Evolutionary conservation across 257 asterid species (phyloP).

Genomic region (Solanum chmielewskii): DNA sequence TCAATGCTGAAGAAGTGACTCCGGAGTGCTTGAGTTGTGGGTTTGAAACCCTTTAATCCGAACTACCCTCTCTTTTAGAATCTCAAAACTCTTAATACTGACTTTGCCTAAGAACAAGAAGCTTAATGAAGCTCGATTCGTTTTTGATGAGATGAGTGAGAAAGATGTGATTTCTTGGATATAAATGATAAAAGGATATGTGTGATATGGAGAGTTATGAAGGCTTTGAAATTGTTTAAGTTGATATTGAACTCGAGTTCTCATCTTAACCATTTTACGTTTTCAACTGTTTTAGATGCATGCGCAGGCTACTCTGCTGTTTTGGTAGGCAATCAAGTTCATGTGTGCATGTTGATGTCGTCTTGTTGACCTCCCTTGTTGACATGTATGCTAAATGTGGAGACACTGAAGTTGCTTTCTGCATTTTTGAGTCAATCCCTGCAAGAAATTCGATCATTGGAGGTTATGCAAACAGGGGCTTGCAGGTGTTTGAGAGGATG

Average conservation of each 20-base stretch:
- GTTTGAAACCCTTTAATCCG: no score
- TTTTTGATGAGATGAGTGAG: background rate
- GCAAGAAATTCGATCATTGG: conserved; percentile 30
- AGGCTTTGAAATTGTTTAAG: conserved; percentile 25
- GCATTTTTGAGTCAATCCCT: background rate
- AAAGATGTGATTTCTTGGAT: conserved; percentile 23
- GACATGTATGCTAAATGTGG: conserved; percentile 80
- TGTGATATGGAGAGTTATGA: conserved; percentile 27
- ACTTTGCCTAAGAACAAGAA: background rate
- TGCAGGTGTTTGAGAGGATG: conserved; percentile 17
- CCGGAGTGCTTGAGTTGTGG: no score
- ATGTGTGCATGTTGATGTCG: conserved; percentile 17
- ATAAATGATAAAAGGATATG: conserved; percentile 21
- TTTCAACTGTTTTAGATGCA: conserved; percentile 7
- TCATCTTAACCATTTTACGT: conserved; percentile 22
- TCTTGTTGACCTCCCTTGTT: conserved; percentile 51
- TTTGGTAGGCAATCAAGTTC: background rate
- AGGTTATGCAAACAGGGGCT: conserved; percentile 42
- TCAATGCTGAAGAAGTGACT: no score
- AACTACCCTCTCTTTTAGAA: no score
- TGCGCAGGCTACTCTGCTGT: background rate
- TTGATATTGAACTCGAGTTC: conserved; percentile 19
- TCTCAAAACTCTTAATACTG: background rate
- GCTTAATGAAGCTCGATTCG: background rate
- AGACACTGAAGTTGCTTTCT: conserved; percentile 12